Evolutionary conservation across 2,329 filamentous ascomycete genomes (phyloP).

Genomic region (Scolecobasidium constrictum): DNA sequence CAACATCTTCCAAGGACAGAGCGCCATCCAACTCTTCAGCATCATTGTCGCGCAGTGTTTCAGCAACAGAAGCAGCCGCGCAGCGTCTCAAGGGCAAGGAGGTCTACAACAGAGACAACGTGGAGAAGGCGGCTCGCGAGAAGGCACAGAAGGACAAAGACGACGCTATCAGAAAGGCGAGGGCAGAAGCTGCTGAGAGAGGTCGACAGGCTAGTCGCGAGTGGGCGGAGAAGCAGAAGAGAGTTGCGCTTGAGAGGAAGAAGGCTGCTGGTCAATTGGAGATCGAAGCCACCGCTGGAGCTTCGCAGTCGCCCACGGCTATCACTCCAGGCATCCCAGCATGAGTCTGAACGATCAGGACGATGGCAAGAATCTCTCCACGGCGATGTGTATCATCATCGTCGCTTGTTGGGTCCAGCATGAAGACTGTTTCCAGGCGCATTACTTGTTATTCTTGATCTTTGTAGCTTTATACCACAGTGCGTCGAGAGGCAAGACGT

Average conservation of each 20-base stretch:
- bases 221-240: constrained; percentile 38
- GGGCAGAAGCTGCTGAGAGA: constrained; percentile 34
- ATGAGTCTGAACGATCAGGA: no score
- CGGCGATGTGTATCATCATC: no score
- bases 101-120: constrained; percentile 33
- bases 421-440: no score
- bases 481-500: no score
- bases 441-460: no score
- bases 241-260: constrained; percentile 16
- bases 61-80: constrained; percentile 20
- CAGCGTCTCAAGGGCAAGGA: constrained; percentile 31
- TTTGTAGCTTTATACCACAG: no score
- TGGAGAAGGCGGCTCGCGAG: constrained; percentile 29
- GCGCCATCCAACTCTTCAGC: constrained; percentile 2
- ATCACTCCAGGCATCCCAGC: no score
- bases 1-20: neutral
- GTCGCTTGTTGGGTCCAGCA: no score
- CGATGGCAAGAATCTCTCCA: no score
- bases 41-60: constrained; percentile 9
- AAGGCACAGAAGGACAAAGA: constrained; percentile 33
- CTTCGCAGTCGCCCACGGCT: neutral
- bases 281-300: neutral
- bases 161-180: constrained; percentile 35
- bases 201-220: constrained; percentile 32
- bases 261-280: neutral